Base-by-base conservation (phyloP, 2,329 filamentous ascomycete species). In the Cylindrodendrum hubeiense region DNA sequence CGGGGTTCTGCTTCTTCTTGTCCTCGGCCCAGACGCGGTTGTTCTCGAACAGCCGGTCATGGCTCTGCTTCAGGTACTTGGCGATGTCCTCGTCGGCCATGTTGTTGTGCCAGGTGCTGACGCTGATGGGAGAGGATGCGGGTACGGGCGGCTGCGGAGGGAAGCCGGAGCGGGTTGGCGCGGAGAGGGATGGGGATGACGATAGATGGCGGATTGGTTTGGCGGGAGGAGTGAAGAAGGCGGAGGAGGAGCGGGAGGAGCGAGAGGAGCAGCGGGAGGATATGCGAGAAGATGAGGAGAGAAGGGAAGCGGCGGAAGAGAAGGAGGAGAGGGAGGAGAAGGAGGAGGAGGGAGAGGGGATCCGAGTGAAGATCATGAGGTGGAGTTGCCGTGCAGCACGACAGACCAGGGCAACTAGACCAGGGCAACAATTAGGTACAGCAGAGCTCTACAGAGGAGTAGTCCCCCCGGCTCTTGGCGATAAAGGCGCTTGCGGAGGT, bases 21-120 rank as follows among this genome's bases (percentile, higher is more conserved):
- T 86, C 79, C 50, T 84, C 84, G 13, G 90, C 90, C 91, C 91
- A 93, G 59, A 83, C 81, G 68, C 83, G 82, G 82, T 93, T 93
- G 84, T 89, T 87, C 71, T 91, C 87, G 72, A 93, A 93, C 74
- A 93, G 86, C 65, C 85, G 84, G 74, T 91, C 87, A 78, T 93
- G 90, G 72, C 84, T 85, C 81, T 90, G 82, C 79, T 86, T 80
- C 65, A 91, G 86, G 76, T 91, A 91, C 67, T 79, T 78, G 67
- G 79, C 78, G 68, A 87, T 82, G 63, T 86, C 83, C 30, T 80
- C 66, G 26, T 80, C 75, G 34, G 77, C 72, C 79, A 79, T 80
- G 60, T 55, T 80, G 60, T 55, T 74, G 71, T 67, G 73, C 70
- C 69, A 74, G 54, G 47, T 50, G 47, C 47, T 50, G 47, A 50